phyloP scores from a whole-genome alignment of 1,139 yeast genomes.

The Saccharomyces hybrid region DNA sequence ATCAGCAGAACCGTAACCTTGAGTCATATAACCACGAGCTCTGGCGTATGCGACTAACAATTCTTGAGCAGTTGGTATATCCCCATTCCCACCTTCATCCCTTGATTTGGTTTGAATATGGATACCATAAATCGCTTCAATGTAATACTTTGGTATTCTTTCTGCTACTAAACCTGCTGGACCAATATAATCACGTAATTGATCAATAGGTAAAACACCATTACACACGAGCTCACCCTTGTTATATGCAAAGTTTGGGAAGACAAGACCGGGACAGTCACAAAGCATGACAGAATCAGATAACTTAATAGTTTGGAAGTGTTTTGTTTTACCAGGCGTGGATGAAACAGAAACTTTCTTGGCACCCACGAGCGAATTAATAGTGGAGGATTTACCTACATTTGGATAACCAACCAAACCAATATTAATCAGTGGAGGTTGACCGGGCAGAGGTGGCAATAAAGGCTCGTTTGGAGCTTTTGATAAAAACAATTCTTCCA shows the following conservation, averaged over 20 bases:
- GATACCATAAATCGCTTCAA: slow-evolving; percentile 93
- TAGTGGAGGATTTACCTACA: slow-evolving; percentile 95
- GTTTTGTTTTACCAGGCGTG: slow-evolving; percentile 98
- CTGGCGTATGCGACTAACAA: slow-evolving; percentile 86
- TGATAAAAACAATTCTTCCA: slow-evolving; percentile 70
- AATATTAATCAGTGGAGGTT: slow-evolving; percentile 60
- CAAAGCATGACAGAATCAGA: slow-evolving; percentile 79
- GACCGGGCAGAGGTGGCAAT: slow-evolving; percentile 47
- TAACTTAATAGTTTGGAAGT: slow-evolving; percentile 90
- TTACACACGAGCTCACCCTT: slow-evolving; percentile 95
- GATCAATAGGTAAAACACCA: slow-evolving; percentile 97
- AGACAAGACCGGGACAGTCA: slow-evolving; percentile 98
- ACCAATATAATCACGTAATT: slow-evolving; percentile 87
- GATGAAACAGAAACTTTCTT: slow-evolving; percentile 96
- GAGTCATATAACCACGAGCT: slow-evolving; percentile 96
- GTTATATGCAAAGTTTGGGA: slow-evolving; percentile 95
- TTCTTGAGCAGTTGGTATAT: slow-evolving; percentile 77
- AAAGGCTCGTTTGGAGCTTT: slow-evolving; percentile 67
- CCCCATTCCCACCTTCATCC: slow-evolving; percentile 72
- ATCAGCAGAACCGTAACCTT: slow-evolving; percentile 95
- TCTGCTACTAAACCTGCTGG: slow-evolving; percentile 81
- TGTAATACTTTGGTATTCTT: slow-evolving; percentile 77
- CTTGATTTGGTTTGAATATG: slow-evolving; percentile 65
- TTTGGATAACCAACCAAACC: slow-evolving; percentile 97
- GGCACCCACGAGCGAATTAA: slow-evolving; percentile 90